A percentile compares a stretch with the other conserved stretches of the same genome.
phyloP scores from a whole-genome alignment of 2,329 filamentous ascomycete genomes.

The Fusarium clavum region DNA sequence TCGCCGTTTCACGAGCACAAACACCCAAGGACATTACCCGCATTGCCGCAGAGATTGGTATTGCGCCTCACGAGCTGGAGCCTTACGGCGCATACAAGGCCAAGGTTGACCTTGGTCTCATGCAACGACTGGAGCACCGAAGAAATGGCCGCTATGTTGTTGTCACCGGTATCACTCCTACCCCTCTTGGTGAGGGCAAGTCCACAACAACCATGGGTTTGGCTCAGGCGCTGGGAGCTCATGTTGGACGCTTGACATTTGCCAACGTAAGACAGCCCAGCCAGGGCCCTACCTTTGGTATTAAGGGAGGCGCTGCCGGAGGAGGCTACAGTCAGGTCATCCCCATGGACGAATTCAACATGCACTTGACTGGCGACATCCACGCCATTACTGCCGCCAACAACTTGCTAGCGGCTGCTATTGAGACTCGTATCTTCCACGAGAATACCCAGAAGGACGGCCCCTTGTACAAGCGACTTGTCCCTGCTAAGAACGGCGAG shows the following conservation, averaged over 20 bases:
- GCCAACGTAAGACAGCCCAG: conserved; percentile 97
- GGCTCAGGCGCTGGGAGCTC: conserved; percentile 90
- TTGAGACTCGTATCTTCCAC: conserved; percentile 98
- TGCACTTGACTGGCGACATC: conserved; percentile 97
- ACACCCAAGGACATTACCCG: conserved; percentile 90
- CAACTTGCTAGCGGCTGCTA: conserved; percentile 94
- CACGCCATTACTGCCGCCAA: conserved; percentile 97
- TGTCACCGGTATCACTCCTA: conserved; percentile 95
- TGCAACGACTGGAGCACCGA: conserved; percentile 88
- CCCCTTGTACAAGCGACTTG: conserved; percentile 85
- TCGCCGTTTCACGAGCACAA: conserved; percentile 89
- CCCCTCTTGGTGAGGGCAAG: conserved; percentile 96
- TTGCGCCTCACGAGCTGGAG: conserved; percentile 89
- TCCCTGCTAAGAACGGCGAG: conserved; percentile 90
- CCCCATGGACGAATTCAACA: conserved; percentile 99
- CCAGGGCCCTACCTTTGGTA: conserved; percentile 97
- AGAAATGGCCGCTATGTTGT: conserved; percentile 91
- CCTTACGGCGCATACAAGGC: conserved; percentile 96
- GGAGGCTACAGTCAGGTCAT: conserved; percentile 99
- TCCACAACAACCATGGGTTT: conserved; percentile 98
- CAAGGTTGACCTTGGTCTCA: conserved; percentile 86
- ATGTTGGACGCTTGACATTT: conserved; percentile 88
- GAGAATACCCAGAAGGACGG: conserved; percentile 95
- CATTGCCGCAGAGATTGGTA: conserved; percentile 87
- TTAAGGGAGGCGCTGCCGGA: conserved; percentile 97